Base-by-base conservation (phyloP, 352 stramenopile genomes). In the Globisporangium paroecandrum region DNA sequence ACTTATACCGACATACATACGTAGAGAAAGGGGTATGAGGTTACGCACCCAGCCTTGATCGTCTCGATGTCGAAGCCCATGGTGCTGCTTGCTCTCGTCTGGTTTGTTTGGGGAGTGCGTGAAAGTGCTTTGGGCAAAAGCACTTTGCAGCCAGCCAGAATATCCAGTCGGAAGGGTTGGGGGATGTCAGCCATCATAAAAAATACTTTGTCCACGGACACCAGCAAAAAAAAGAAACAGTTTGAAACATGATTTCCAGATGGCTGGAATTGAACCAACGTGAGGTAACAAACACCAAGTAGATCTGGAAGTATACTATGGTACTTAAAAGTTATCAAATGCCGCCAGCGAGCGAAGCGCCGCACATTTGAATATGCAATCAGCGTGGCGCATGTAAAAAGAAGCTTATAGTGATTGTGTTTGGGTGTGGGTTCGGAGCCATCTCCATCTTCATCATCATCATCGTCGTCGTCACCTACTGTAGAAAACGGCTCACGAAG, bases 21-120 rank as follows among this genome's bases (percentile, higher is more conserved):
- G 24, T 4, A n/a, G 41, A 47, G 38, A 15, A 13, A 12, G 38
- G 3, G 38, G 15, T 18, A 46, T 46, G 38, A 46, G 38, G 38
- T 32, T 15, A 38, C 38, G 43, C 70, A 90, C 79, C 82, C 85
- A 53, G 82, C 70, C 75, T 90, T 94, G 73, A 91, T 89, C 65
- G 83, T 91, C 55, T 91, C 85, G 38, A 94, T 83, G 66, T 91
- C 70, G 27, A 60, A 47, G 41, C 41, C 5, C 41, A 47, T 47
- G 9, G 1, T 47, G 41, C 15, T 47, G 41, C 41, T 60, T 60
- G 55, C 55, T 60, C 15, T 60, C 29, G 36, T 58, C 55, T 46
- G 55, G 24, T 46, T 29, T 22, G 36, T 60, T 60, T 36, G 55
- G 55, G 55, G 53, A 60, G 55, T 60, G 55, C 3, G 27, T 32